A percentile compares a stretch with the other conserved stretches of the same genome.
Evolutionary conservation across 495 filamentous ascomycete species (phyloP).

Genomic region (Podospora fimiseda): DNA sequence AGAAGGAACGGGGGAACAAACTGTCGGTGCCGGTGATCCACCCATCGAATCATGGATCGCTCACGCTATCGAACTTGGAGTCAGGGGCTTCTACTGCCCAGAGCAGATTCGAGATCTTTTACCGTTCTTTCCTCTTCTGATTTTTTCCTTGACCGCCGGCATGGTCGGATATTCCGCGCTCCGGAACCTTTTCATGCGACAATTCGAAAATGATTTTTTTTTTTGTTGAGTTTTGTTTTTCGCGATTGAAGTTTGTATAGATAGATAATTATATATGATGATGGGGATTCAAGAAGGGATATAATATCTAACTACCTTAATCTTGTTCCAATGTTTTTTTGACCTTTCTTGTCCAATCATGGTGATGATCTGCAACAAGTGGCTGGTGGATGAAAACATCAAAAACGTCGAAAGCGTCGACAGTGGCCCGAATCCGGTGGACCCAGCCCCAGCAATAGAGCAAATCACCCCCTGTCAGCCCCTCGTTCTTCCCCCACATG

Average conservation of each 20-base stretch:
- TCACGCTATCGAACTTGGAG: slow-evolving; percentile 9
- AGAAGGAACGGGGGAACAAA: not conserved
- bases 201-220: too few species aligned
- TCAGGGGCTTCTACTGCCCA: not conserved
- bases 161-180: slow-evolving; percentile 4
- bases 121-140: not conserved
- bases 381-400: not conserved
- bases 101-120: not conserved
- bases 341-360: not conserved
- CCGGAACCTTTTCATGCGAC: not conserved
- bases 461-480: not conserved
- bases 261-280: too few species aligned
- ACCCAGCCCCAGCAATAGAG: not conserved
- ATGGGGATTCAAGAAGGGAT: not conserved
- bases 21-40: slow-evolving; percentile 10
- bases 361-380: not conserved
- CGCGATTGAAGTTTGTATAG: not conserved
- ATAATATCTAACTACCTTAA: too few species aligned
- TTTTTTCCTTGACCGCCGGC: slow-evolving; percentile 15
- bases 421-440: not conserved
- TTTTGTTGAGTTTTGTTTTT: not conserved
- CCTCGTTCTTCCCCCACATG: not conserved
- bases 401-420: not conserved
- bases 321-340: too few species aligned
- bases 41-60: slow-evolving; percentile 14